Conservation (phyloP, 2,329 filamentous ascomycete species). For the Colletotrichum sp. region DNA sequence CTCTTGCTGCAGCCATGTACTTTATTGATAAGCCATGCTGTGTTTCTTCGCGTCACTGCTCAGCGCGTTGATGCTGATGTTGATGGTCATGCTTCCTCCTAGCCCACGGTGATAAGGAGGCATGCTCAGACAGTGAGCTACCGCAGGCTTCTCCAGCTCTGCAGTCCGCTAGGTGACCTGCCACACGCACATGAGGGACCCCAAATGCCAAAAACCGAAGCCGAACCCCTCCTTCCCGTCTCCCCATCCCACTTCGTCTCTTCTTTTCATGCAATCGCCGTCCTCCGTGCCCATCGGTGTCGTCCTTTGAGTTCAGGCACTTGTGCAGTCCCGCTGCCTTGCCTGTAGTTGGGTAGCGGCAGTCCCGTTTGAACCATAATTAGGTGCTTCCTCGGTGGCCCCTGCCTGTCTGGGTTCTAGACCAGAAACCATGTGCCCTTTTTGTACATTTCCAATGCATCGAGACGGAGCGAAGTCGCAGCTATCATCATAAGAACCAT, state of each 20-base stretch:
- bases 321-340: background rate
- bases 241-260: constrained; percentile 12
- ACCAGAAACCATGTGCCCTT: background rate
- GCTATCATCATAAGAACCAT: background rate
- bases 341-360: background rate
- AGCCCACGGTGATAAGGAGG: background rate
- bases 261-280: constrained; percentile 9
- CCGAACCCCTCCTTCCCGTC: background rate
- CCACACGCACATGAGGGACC: background rate
- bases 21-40: background rate
- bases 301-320: constrained; percentile 12
- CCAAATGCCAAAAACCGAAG: background rate
- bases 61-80: background rate
- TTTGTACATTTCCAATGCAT: background rate
- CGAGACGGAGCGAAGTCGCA: background rate
- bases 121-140: background rate
- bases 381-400: background rate
- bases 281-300: constrained; percentile 3
- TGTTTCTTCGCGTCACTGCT: background rate
- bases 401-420: background rate
- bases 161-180: background rate
- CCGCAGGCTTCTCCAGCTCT: background rate
- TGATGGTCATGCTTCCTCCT: background rate
- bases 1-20: background rate
- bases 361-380: background rate